Percentiles rank a stretch among this genome's conserved stretches.
Evolutionary conservation across 768 basidiomycete genomes (phyloP).

Genomic region (Suillus ampliporus): DNA sequence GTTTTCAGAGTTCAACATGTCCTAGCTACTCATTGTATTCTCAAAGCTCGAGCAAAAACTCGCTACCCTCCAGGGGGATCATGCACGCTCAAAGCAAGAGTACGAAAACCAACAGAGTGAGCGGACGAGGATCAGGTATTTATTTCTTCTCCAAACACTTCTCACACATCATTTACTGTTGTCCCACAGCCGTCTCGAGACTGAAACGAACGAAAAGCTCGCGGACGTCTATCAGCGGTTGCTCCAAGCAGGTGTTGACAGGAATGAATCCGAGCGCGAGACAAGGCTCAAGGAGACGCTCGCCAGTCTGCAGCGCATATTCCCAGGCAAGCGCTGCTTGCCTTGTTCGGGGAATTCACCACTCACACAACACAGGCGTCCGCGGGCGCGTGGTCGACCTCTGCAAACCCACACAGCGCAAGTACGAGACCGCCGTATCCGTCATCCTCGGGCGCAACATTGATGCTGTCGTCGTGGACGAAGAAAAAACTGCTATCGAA

Average conservation of each 20-base stretch:
- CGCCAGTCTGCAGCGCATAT: conserved; percentile 82
- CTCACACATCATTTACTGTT: not conserved
- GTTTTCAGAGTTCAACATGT: not conserved
- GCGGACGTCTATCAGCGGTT: conserved; percentile 82
- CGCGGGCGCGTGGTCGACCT: conserved; percentile 92
- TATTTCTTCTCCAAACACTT: conserved; percentile 28
- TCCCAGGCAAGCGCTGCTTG: conserved; percentile 63
- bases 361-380: conserved; percentile 60
- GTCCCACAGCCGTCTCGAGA: conserved; percentile 76
- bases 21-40: conserved; percentile 8
- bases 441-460: conserved; percentile 94
- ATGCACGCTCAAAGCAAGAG: conserved; percentile 73
- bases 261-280: conserved; percentile 85
- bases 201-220: conserved; percentile 92
- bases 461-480: conserved; percentile 95
- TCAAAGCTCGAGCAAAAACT: conserved; percentile 64
- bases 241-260: conserved; percentile 89
- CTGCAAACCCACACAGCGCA: conserved; percentile 91
- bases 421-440: conserved; percentile 91
- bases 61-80: conserved; percentile 57
- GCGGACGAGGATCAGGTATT: conserved; percentile 74
- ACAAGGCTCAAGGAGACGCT: conserved; percentile 85
- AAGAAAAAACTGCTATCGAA: conserved; percentile 95
- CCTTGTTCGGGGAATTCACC: conserved; percentile 1
- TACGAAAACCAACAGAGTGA: conserved; percentile 88